Base-by-base conservation (phyloP, 345 rosid genomes). In the Citrus medica region DNA sequence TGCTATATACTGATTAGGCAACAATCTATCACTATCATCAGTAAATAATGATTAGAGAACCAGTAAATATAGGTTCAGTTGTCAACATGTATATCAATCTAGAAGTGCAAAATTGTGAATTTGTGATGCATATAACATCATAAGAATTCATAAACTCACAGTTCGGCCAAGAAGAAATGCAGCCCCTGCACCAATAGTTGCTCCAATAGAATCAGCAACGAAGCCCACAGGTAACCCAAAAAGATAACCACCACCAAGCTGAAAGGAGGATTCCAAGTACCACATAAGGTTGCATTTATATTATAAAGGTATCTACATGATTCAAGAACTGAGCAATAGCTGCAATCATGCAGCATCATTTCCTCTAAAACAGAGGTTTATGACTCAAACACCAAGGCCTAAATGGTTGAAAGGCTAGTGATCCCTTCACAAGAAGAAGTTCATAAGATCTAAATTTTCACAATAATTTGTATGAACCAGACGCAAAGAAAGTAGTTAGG, bases 161-260 rank as follows among this genome's bases (percentile, higher is more conserved):
- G 98, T 96, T 85, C 94, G 89, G 68, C 99, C 98, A 17, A 96
- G 90, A 83, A 96, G 87, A 81, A 96, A 96, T 60, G 99, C 99
- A 77, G 98, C 97, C 71, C 93, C 95, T 4, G 99, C 92, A 69
- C 99, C 99, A 78, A 92, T 55, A 24, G 98, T 89, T 66, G 98
- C 97, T 66, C 99, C 99, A 38, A 96, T 84, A 12, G 99, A 96
- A 88, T 96, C 99, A 4, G 98, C 95, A 78, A 96, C 81, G 80
- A 96, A 94, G 53, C 99, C 99, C 83, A 94, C 84, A 21, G 95
- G 97, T 71, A 94, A 86, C 58, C 99, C 99, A 80, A 92, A 96
- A 82, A 96, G 97, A 86, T 96, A 96, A 68, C 99, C 99, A 69
- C 99, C 99, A 76, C 99, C 99, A 78, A 96, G 90, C 99, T 96